Evolutionary conservation across 345 rosid genomes (phyloP).

Genomic region (Gossypium turneri): DNA sequence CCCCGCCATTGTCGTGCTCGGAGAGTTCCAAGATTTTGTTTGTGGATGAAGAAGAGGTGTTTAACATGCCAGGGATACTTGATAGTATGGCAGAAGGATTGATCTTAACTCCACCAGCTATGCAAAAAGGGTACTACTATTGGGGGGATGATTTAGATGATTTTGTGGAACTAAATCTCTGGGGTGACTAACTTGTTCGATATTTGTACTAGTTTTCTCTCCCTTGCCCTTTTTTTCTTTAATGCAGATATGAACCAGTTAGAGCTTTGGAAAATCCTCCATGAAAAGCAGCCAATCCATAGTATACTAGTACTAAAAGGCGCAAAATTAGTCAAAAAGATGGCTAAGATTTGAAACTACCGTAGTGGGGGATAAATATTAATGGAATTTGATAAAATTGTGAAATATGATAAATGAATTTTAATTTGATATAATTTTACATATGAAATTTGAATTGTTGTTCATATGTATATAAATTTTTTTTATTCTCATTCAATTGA

Average conservation of each 20-base stretch:
- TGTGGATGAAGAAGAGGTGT: slow-evolving; percentile 54
- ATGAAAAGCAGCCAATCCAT: background rate
- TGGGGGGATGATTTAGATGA: slow-evolving; percentile 30
- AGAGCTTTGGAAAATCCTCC: background rate
- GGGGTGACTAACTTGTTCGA: slow-evolving; percentile 29
- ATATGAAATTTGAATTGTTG: too few relatives aligned
- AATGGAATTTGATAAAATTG: too few relatives aligned
- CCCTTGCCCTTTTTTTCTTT: too few relatives aligned
- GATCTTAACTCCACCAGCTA: slow-evolving; percentile 46
- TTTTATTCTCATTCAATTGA: too few relatives aligned
- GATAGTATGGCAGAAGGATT: slow-evolving; percentile 59
- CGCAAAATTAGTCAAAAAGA: background rate
- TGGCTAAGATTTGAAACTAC: background rate
- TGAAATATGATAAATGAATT: too few relatives aligned
- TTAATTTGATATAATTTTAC: too few relatives aligned
- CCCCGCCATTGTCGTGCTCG: background rate
- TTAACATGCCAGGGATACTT: slow-evolving; percentile 53
- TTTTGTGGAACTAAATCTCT: slow-evolving; percentile 36
- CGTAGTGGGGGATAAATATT: too few relatives aligned
- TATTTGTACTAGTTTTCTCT: background rate
- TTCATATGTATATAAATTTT: too few relatives aligned
- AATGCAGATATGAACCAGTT: background rate
- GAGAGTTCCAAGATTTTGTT: slow-evolving; percentile 11
- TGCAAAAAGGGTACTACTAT: slow-evolving; percentile 32
- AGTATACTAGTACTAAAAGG: background rate